These are phyloP conservation scores for Phyllosticta paracitricarpa DNA, from an alignment of 2,329 filamentous ascomycete species.

Conservation along the genomic window DNA sequence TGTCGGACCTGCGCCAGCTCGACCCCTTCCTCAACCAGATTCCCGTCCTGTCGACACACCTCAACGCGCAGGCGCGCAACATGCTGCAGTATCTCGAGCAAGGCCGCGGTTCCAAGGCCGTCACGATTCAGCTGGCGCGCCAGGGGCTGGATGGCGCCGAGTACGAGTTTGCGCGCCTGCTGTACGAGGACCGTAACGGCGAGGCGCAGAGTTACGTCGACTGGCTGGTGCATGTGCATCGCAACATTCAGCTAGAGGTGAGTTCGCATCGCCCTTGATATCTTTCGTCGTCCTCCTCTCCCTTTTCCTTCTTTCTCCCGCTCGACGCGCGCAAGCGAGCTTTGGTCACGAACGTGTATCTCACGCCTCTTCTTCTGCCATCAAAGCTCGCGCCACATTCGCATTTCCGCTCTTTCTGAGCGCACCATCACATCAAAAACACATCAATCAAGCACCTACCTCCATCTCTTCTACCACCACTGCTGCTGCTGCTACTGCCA, in stretches of 20 bases:
- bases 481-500: background rate
- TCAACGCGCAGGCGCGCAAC: constrained; percentile 92
- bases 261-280: constrained; percentile 11
- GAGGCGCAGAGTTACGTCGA: constrained; percentile 98
- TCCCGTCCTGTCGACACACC: constrained; percentile 78
- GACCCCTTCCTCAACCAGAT: constrained; percentile 73
- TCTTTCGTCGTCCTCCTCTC: background rate
- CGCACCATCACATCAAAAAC: no score
- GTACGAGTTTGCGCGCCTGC: constrained; percentile 84
- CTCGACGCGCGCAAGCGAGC: background rate
- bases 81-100: constrained; percentile 77
- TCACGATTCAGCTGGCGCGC: constrained; percentile 80
- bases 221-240: constrained; percentile 93
- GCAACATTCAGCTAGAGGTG: constrained; percentile 78
- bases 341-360: background rate
- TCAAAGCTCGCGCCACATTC: constrained; percentile 5
- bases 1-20: constrained; percentile 60
- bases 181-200: constrained; percentile 93
- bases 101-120: constrained; percentile 73
- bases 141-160: constrained; percentile 92
- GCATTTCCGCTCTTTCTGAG: constrained; percentile 1
- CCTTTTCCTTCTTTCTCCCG: no score
- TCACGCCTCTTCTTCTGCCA: background rate
- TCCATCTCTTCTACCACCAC: background rate
- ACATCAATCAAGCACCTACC: no score